A percentile compares a stretch with the other conserved stretches of the same genome.
These are phyloP conservation scores for Cystoisospora suis DNA, from an alignment of 169 alveolate species.

Conservation along the genomic window DNA sequence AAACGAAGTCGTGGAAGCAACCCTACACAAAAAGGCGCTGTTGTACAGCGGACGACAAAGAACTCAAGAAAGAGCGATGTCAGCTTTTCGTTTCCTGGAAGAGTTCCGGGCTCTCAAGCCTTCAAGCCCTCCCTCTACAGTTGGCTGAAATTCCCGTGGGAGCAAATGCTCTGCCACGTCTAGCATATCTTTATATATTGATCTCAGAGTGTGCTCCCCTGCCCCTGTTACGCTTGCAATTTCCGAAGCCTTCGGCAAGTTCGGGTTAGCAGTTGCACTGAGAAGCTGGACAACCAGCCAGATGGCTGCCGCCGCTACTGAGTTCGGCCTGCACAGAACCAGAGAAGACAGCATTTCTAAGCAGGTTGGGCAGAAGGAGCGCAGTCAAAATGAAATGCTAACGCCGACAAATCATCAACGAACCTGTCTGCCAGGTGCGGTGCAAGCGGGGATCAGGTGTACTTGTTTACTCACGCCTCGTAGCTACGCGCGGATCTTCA, in stretches of 20 bases:
- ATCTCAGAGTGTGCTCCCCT: slow-evolving; percentile 61
- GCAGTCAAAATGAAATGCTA: too few relatives aligned
- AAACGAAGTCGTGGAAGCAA: too few relatives aligned
- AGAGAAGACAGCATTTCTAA: neutral
- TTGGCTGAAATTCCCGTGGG: slow-evolving; percentile 59
- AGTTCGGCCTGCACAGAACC: neutral
- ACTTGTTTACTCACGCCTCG: too few relatives aligned
- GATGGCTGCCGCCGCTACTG: slow-evolving; percentile 75
- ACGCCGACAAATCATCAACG: too few relatives aligned
- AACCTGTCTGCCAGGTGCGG: too few relatives aligned
- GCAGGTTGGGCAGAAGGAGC: too few relatives aligned
- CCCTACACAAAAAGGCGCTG: too few relatives aligned
- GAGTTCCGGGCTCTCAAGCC: slow-evolving; percentile 33
- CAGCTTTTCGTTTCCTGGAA: neutral
- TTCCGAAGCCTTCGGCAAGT: slow-evolving; percentile 56
- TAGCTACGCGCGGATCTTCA: too few relatives aligned
- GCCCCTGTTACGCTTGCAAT: slow-evolving; percentile 66
- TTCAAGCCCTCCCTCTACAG: slow-evolving; percentile 62
- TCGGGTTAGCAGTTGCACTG: slow-evolving; percentile 13
- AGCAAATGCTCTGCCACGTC: slow-evolving; percentile 65
- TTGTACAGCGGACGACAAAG: too few relatives aligned
- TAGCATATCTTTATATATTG: slow-evolving; percentile 57
- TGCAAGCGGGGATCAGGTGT: too few relatives aligned
- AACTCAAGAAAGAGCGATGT: neutral
- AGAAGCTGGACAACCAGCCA: slow-evolving; percentile 62